phyloP scores from a whole-genome alignment of 2,329 filamentous ascomycete genomes.

The Chrysoporthe deuterocubensis region DNA sequence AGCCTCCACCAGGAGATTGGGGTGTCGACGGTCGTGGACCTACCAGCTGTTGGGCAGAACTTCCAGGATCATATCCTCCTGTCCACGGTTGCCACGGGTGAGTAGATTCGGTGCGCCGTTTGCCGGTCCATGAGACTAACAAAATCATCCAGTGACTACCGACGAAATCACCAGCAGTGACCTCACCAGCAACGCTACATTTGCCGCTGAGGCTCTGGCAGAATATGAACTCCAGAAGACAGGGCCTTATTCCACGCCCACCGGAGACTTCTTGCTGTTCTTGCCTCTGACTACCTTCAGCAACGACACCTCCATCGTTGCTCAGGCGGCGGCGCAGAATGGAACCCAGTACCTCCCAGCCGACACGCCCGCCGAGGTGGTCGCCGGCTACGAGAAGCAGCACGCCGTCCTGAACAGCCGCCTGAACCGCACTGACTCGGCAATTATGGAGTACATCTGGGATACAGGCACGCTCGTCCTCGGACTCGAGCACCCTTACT shows the following conservation, averaged over 20 bases:
- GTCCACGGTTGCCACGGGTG: slow-evolving; percentile 14
- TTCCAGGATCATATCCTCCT: slow-evolving; percentile 41
- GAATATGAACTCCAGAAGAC: slow-evolving; percentile 35
- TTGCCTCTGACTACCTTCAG: slow-evolving; percentile 20
- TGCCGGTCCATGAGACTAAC: slow-evolving; percentile 16
- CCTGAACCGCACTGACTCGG: slow-evolving; percentile 32
- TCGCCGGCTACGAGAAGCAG: slow-evolving; percentile 35
- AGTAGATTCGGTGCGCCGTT: slow-evolving; percentile 19
- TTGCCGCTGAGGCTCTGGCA: slow-evolving; percentile 33
- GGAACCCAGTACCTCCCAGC: slow-evolving; percentile 32
- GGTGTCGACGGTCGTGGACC: slow-evolving; percentile 57
- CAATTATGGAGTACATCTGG: slow-evolving; percentile 33
- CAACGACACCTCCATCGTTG: slow-evolving; percentile 11
- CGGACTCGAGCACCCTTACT: slow-evolving; percentile 46
- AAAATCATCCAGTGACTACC: slow-evolving; percentile 26
- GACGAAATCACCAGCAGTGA: slow-evolving; percentile 29
- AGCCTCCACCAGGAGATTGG: slow-evolving; percentile 43
- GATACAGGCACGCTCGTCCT: slow-evolving; percentile 28
- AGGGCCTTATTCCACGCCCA: slow-evolving; percentile 37
- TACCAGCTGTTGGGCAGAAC: slow-evolving; percentile 63
- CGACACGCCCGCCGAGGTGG: slow-evolving; percentile 30
- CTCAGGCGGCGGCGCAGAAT: slow-evolving; percentile 31
- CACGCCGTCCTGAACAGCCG: slow-evolving; percentile 33
- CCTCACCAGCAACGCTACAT: slow-evolving; percentile 34
- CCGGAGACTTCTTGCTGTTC: slow-evolving; percentile 33